These are phyloP conservation scores for Phytophthora tubulina DNA, from an alignment of 352 stramenopile genomes.

Conservation along the genomic window DNA sequence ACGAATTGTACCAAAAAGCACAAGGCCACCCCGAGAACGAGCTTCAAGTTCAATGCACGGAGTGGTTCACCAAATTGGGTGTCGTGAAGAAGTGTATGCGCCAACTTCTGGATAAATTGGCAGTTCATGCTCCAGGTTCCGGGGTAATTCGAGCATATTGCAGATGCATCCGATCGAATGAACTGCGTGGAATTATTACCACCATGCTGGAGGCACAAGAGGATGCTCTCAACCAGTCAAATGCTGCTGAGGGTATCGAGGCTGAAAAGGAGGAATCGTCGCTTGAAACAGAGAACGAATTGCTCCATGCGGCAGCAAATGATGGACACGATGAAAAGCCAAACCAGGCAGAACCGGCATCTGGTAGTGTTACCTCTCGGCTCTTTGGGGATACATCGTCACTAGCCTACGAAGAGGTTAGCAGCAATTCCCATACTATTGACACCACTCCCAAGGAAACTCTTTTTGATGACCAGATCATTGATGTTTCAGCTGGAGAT, in stretches of 20 bases:
- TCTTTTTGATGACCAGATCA: not conserved
- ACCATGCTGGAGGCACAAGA: slow-evolving; percentile 27
- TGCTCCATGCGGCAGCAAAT: not conserved
- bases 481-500: slow-evolving; percentile 22
- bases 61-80: slow-evolving; percentile 61
- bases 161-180: slow-evolving; percentile 48
- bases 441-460: not conserved
- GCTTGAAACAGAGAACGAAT: not conserved
- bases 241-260: not conserved
- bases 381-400: slow-evolving; percentile 14
- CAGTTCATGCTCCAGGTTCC: slow-evolving; percentile 57
- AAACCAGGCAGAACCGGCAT: not conserved
- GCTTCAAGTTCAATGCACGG: slow-evolving; percentile 44
- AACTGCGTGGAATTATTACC: slow-evolving; percentile 43
- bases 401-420: not conserved
- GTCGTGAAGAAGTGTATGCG: slow-evolving; percentile 70
- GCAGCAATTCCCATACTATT: not conserved
- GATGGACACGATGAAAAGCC: slow-evolving; percentile 2
- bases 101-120: slow-evolving; percentile 65
- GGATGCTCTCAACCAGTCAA: slow-evolving; percentile 1
- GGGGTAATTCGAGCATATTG: slow-evolving; percentile 63
- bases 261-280: slow-evolving; percentile 1
- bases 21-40: slow-evolving; percentile 45
- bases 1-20: slow-evolving; percentile 53
- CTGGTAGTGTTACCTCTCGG: slow-evolving; percentile 15